A percentile compares a stretch with the other conserved stretches of the same genome.
Evolutionary conservation across 208 protist genomes (phyloP).

Genomic region (Leishmania mexicana): DNA sequence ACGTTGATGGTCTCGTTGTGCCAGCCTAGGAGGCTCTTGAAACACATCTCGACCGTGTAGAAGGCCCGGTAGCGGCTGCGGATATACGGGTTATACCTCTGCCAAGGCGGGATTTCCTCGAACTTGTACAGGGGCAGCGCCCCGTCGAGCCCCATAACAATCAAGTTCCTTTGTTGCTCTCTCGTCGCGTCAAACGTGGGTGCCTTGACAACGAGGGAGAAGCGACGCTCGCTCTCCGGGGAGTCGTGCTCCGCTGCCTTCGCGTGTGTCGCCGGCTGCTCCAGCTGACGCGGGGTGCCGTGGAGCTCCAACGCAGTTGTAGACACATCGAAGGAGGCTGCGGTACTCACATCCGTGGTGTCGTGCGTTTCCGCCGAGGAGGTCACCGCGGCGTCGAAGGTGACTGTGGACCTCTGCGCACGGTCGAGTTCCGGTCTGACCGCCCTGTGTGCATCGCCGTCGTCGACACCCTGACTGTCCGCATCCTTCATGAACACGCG

Average conservation of each 20-base stretch:
- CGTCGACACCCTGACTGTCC: constrained; percentile 3
- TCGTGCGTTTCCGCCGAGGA: background rate
- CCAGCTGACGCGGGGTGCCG: background rate
- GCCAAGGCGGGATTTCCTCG: constrained; percentile 48
- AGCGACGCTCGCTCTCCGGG: constrained; percentile 5
- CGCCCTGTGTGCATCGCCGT: background rate
- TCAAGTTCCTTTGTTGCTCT: constrained; percentile 11
- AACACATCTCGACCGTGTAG: constrained; percentile 58
- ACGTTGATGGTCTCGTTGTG: constrained; percentile 93
- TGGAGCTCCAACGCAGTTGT: background rate
- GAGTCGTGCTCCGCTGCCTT: background rate
- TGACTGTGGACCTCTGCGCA: background rate
- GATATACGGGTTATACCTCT: constrained; percentile 63
- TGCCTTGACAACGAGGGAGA: constrained; percentile 11
- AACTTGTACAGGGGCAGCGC: constrained; percentile 56
- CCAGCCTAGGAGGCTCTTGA: constrained; percentile 68
- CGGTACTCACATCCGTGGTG: background rate
- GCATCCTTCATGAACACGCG: constrained; percentile 35
- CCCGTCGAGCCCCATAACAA: constrained; percentile 6
- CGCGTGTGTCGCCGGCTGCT: background rate
- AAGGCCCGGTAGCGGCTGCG: constrained; percentile 66
- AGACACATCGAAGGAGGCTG: background rate
- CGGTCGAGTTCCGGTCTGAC: background rate
- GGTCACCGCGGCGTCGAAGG: background rate
- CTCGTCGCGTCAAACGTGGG: constrained; percentile 21